These are phyloP conservation scores for Backusella mclennaniae DNA, from an alignment of 192 early-diverging fungal genomes.

Conservation along the genomic window DNA sequence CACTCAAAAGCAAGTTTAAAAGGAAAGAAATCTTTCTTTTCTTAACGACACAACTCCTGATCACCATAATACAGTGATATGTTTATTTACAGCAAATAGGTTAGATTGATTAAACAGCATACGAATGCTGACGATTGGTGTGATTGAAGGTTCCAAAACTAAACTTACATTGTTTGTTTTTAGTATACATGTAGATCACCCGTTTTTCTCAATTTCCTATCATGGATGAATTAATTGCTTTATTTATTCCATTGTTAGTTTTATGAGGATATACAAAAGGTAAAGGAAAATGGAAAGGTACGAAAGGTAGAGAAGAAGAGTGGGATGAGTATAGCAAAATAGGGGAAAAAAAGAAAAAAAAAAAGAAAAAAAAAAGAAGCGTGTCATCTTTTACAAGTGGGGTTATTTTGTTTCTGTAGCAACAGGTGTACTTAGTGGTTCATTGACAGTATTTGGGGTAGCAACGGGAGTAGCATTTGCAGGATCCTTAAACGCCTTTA, in stretches of 20 bases:
- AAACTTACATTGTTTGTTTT: no score
- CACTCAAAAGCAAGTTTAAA: no score
- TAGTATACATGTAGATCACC: no score
- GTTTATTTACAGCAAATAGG: no score
- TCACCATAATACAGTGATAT: no score
- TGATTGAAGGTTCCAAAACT: no score
- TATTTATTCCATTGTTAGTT: not conserved
- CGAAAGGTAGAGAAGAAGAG: not conserved
- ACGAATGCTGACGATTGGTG: no score
- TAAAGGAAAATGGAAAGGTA: not conserved
- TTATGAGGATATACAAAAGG: not conserved
- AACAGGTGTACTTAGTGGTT: not conserved
- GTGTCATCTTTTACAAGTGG: not conserved
- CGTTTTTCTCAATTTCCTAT: not conserved
- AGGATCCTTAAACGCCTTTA: constrained; percentile 51
- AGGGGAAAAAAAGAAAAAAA: not conserved
- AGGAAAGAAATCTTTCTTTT: no score
- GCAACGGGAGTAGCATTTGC: not conserved
- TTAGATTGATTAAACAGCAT: no score
- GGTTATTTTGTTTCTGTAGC: constrained; percentile 4
- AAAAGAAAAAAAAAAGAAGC: not conserved
- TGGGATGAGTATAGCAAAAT: not conserved
- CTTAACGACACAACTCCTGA: no score
- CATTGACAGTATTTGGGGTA: not conserved
- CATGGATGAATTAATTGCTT: not conserved